phyloP scores from a whole-genome alignment of 2,329 filamentous ascomycete genomes.

The Gaeumannomyces tritici region DNA sequence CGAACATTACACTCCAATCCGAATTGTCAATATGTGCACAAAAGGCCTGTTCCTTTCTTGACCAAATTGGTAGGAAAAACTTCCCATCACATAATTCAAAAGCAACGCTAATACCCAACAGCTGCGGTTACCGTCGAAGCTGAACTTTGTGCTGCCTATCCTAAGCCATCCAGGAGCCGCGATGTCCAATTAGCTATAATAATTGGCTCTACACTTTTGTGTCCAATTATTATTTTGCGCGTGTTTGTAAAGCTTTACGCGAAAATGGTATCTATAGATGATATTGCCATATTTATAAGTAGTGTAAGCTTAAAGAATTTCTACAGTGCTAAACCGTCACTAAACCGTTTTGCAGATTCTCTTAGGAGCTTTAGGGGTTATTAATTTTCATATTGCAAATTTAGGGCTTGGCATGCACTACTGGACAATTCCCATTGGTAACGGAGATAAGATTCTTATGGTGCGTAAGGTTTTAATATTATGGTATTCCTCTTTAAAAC shows the following conservation, averaged over 20 bases:
- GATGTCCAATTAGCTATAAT: not conserved
- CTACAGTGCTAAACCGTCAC: not conserved
- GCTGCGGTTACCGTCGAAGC: not conserved
- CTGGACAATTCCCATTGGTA: slow-evolving; percentile 1
- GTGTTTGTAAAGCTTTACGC: not conserved
- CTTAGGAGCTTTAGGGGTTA: not conserved
- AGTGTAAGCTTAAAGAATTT: not conserved
- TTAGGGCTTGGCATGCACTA: not conserved
- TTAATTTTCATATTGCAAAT: not conserved
- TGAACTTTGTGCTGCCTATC: not conserved
- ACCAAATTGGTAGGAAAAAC: too few relatives aligned
- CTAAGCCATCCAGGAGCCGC: not conserved
- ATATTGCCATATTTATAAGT: not conserved
- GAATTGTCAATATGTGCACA: too few relatives aligned
- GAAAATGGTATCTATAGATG: not conserved
- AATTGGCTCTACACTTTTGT: not conserved
- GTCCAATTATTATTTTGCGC: not conserved
- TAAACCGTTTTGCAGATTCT: not conserved
- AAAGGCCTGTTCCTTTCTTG: too few relatives aligned
- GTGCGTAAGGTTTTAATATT: not conserved
- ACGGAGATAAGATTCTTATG: not conserved
- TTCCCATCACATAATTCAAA: too few relatives aligned
- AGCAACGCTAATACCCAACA: not conserved
- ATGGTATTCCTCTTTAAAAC: not conserved
- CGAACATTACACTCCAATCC: too few relatives aligned